Evolutionary conservation across 2,329 filamentous ascomycete genomes (phyloP), one percentile per base, ranked within the genome.

Genomic region (Lasiodiplodia hormozganensis): DNA sequence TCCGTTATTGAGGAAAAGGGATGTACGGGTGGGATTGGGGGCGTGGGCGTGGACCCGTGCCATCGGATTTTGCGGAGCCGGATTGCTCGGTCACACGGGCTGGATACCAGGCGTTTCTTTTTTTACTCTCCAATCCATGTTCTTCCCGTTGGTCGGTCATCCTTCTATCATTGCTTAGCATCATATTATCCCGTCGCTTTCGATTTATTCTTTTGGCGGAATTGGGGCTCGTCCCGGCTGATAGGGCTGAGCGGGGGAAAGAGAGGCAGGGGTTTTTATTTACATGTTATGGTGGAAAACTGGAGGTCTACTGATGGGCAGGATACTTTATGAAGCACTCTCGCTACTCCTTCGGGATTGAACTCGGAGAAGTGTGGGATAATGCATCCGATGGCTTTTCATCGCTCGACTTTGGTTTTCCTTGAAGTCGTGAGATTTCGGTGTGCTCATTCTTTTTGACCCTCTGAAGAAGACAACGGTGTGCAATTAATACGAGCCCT

Each of bases 21-120:
- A 14, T 10, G 43, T 47, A 34, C 31, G 43, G 18, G 43, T 47
- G 43, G 43, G 14, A 34, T 8, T 34, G 6, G 31, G 31, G 31
- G 31, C 31, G 31, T 34, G 31, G 23, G 31, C 14, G 14, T 18
- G 25, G 2, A 31, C 7, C 31, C 31, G 31, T 34, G 43, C 36
- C 4, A 56, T 31, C 52, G 25, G 25, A 31, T 14, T 34, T 18
- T 8, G 28, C 23, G 28, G 52, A 16, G 52, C 10, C 25, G 4
- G 28, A 28, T 10, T 56, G 7, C 28, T 40, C 8, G 23, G 57
- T 6, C 38, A 11, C 43, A 16, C n/a, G 25, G 57, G 56, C 38
- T 49, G 38, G 38, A 62, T 62, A 62, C 57, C 57, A 49, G 23
- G 57, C 36, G 56, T 60, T 60, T 43, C 43, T 47, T 62, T 40